Conservation (phyloP, 2,329 filamentous ascomycete genomes). For the Penicillium decumbens region DNA sequence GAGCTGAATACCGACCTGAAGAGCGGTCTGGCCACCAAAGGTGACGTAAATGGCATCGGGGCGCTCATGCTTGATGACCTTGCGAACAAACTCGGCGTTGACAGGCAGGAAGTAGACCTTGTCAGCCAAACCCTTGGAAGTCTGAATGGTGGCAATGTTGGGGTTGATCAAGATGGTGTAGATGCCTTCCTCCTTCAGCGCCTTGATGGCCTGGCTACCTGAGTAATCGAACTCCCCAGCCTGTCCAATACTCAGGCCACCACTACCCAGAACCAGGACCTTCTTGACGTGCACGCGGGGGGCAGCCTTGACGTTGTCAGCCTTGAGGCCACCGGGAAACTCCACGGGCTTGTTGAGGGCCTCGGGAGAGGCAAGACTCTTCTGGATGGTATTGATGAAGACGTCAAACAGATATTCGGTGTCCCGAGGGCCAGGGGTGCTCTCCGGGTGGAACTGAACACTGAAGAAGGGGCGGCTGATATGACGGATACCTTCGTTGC, state of each 20-base stretch:
- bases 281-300: slow-evolving; percentile 86
- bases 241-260: slow-evolving; percentile 94
- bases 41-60: slow-evolving; percentile 97
- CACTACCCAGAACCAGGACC: slow-evolving; percentile 87
- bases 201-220: slow-evolving; percentile 96
- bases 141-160: slow-evolving; percentile 98
- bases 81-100: slow-evolving; percentile 93
- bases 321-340: slow-evolving; percentile 79
- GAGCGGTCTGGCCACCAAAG: slow-evolving; percentile 93
- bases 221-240: slow-evolving; percentile 99
- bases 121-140: slow-evolving; percentile 93
- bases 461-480: slow-evolving; percentile 85
- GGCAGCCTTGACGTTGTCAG: slow-evolving; percentile 71
- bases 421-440: slow-evolving; percentile 88
- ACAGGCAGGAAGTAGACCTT: slow-evolving; percentile 99
- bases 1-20: slow-evolving; percentile 94
- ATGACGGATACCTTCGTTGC: slow-evolving; percentile 96
- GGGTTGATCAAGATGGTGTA: slow-evolving; percentile 98
- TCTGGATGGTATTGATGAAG: slow-evolving; percentile 79
- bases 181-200: slow-evolving; percentile 93
- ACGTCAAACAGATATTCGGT: slow-evolving; percentile 97
- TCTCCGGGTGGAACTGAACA: slow-evolving; percentile 99
- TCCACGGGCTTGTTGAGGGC: slow-evolving; percentile 68
- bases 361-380: slow-evolving; percentile 62
- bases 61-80: slow-evolving; percentile 90